phyloP scores from a whole-genome alignment of 192 early-diverging fungal genomes.

The Diversispora epigaea region DNA sequence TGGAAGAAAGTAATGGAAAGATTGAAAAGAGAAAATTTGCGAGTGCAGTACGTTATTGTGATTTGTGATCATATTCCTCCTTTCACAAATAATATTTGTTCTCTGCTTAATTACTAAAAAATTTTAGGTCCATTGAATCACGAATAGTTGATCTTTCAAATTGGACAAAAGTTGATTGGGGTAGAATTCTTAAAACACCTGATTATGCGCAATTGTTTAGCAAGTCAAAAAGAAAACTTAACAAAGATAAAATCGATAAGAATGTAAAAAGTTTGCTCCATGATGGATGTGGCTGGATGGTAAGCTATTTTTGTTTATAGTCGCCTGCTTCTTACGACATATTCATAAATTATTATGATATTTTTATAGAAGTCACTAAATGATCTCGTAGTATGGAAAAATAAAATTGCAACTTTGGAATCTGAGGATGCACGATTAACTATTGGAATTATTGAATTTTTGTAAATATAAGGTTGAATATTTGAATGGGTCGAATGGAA shows the following conservation, averaged over 20 bases:
- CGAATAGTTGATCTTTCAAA: slow-evolving; percentile 7
- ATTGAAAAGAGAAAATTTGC: slow-evolving; percentile 22
- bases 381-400: slow-evolving; percentile 14
- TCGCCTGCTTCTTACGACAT: background rate
- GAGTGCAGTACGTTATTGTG: slow-evolving; percentile 23
- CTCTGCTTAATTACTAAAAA: slow-evolving; percentile 2
- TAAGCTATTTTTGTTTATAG: slow-evolving; percentile 13
- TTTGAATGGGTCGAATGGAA: background rate
- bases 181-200: slow-evolving; percentile 1
- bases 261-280: background rate
- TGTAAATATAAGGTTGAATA: slow-evolving; percentile 20
- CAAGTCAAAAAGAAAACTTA: background rate
- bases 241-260: slow-evolving; percentile 18
- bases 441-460: slow-evolving; percentile 22
- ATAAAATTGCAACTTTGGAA: slow-evolving; percentile 15
- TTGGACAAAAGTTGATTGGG: slow-evolving; percentile 24
- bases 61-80: background rate
- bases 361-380: slow-evolving; percentile 22
- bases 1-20: slow-evolving; percentile 21
- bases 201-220: slow-evolving; percentile 18
- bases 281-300: slow-evolving; percentile 2
- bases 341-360: slow-evolving; percentile 23
- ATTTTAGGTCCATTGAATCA: slow-evolving; percentile 9
- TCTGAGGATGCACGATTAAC: slow-evolving; percentile 9
- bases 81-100: slow-evolving; percentile 21